These are phyloP conservation scores for Xylariomycetidae sp. DNA, from an alignment of 2,329 filamentous ascomycete species.

Conservation along the genomic window DNA sequence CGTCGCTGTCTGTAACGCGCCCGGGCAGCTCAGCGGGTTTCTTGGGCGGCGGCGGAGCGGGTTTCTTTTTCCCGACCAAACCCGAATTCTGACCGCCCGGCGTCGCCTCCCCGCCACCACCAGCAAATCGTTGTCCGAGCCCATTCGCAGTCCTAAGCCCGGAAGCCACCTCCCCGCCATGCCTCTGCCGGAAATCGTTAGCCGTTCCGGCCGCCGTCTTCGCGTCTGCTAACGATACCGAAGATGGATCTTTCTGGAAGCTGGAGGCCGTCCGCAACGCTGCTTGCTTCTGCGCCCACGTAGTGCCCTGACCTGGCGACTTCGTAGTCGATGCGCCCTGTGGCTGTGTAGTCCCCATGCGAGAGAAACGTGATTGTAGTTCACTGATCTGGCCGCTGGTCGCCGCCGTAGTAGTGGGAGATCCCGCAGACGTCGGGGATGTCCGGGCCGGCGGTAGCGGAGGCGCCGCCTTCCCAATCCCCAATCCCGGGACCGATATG, in stretches of 20 bases:
- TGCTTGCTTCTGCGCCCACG: conserved; percentile 61
- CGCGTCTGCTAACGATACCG: conserved; percentile 56
- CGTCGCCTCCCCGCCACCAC: not conserved
- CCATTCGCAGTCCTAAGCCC: conserved; percentile 54
- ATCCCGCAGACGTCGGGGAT: conserved; percentile 14
- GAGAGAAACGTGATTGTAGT: conserved; percentile 63
- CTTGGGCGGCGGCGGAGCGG: conserved; percentile 37
- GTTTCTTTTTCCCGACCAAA: conserved; percentile 43
- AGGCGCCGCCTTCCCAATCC: conserved; percentile 51
- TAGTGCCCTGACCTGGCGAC: conserved; percentile 45
- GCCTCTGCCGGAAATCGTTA: conserved; percentile 65
- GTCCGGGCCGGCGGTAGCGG: conserved; percentile 21
- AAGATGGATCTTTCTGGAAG: conserved; percentile 57
- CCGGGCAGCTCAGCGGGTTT: conserved; percentile 41
- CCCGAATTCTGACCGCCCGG: conserved; percentile 10
- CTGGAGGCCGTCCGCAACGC: conserved; percentile 56
- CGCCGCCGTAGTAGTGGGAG: conserved; percentile 8
- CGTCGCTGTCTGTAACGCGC: conserved; percentile 21
- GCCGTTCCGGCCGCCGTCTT: conserved; percentile 55
- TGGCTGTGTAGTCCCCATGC: conserved; percentile 37
- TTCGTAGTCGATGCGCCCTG: conserved; percentile 6
- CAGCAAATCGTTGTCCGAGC: conserved; percentile 7
- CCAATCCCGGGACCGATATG: conserved; percentile 72
- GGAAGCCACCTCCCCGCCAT: conserved; percentile 62
- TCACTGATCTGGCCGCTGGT: conserved; percentile 50